A percentile compares a stretch with the other conserved stretches of the same genome.
phyloP scores from a whole-genome alignment of 2,329 filamentous ascomycete genomes.

The Mycosphaerella arachidis region DNA sequence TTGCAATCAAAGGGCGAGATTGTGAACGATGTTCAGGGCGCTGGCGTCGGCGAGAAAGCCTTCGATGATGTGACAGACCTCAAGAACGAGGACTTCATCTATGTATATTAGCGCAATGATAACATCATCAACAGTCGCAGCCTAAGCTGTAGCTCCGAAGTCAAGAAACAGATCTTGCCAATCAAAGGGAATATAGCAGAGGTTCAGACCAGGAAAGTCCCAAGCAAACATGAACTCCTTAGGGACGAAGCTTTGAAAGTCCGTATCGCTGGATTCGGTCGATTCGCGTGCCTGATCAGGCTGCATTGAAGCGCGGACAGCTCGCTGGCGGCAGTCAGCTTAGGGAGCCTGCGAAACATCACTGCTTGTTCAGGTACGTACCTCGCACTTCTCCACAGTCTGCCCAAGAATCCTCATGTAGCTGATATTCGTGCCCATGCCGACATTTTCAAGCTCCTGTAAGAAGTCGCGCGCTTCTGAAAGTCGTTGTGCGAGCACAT shows the following conservation, averaged over 20 bases:
- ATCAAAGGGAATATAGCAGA: slow-evolving; percentile 47
- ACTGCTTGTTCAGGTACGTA: no score
- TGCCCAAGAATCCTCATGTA: slow-evolving; percentile 48
- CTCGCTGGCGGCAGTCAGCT: slow-evolving; percentile 21
- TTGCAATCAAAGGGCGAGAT: slow-evolving; percentile 34
- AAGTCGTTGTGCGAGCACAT: slow-evolving; percentile 40
- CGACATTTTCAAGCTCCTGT: slow-evolving; percentile 38
- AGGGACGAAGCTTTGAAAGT: slow-evolving; percentile 52
- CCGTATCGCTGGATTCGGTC: slow-evolving; percentile 33
- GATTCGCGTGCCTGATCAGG: slow-evolving; percentile 16
- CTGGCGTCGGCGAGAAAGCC: slow-evolving; percentile 43
- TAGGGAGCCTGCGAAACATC: no score
- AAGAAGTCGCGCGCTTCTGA: slow-evolving; percentile 43
- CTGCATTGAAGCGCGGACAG: slow-evolving; percentile 37
- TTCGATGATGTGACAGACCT: slow-evolving; percentile 58
- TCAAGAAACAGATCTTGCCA: slow-evolving; percentile 49
- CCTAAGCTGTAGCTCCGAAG: slow-evolving; percentile 26
- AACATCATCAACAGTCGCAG: neutral
- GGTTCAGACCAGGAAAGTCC: slow-evolving; percentile 53
- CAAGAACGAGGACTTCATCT: slow-evolving; percentile 62
- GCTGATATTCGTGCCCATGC: slow-evolving; percentile 41
- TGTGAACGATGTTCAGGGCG: slow-evolving; percentile 30
- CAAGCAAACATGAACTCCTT: slow-evolving; percentile 56
- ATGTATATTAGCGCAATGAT: slow-evolving; percentile 43
- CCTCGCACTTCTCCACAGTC: slow-evolving; percentile 49